Percentiles rank a stretch among this genome's conserved stretches.
phyloP scores from a whole-genome alignment of 495 filamentous ascomycete species.

The Sabuloglossum arenarium region DNA sequence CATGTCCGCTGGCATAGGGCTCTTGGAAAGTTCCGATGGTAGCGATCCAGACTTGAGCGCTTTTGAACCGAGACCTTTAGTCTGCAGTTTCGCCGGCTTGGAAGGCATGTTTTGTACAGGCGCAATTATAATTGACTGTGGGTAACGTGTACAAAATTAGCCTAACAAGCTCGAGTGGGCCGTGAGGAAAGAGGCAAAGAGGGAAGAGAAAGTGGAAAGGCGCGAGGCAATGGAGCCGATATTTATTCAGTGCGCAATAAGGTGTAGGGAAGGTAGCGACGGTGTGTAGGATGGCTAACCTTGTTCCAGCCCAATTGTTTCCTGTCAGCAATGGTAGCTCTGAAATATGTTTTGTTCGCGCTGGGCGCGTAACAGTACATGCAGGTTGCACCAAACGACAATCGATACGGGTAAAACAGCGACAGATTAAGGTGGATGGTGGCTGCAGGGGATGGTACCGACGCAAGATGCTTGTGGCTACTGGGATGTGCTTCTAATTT shows the following conservation, averaged over 20 bases:
- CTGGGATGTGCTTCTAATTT: constrained; percentile 1
- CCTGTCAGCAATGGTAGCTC: background rate
- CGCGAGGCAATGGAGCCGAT: background rate
- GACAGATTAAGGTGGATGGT: background rate
- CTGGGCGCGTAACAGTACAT: background rate
- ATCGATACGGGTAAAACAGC: constrained; percentile 1
- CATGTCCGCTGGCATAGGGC: constrained; percentile 27
- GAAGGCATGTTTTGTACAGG: constrained; percentile 1
- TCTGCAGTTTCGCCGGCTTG: constrained; percentile 3
- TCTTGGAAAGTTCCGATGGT: constrained; percentile 45
- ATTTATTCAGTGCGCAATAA: background rate
- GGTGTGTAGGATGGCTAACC: background rate
- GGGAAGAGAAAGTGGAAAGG: background rate
- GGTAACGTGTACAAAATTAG: background rate
- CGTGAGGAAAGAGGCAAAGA: background rate
- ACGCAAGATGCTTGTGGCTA: background rate
- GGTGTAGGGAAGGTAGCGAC: background rate
- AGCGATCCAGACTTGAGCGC: constrained; percentile 47
- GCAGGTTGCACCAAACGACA: background rate
- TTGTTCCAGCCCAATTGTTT: constrained; percentile 1
- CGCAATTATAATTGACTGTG: background rate
- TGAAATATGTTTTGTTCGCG: background rate
- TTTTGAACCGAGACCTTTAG: background rate
- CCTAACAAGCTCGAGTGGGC: background rate
- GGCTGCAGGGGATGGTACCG: background rate